Evolutionary conservation across 2,329 filamentous ascomycete species (phyloP).

Genomic region (Epichloe sp.): DNA sequence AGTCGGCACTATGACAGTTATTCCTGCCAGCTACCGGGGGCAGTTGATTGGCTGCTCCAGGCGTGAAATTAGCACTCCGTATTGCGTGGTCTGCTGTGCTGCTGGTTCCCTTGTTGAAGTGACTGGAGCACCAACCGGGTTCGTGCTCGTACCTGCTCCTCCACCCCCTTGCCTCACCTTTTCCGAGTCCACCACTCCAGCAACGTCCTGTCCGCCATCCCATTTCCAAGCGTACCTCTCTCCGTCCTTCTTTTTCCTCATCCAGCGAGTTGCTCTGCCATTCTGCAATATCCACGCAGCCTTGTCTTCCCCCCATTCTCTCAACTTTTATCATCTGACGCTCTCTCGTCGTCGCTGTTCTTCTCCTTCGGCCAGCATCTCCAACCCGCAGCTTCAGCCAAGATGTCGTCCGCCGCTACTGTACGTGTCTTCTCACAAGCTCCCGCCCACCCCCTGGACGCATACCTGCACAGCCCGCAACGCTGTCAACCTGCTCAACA

Average conservation of each 20-base stretch:
- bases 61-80: constrained; percentile 9
- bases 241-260: constrained; percentile 6
- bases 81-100: neutral
- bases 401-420: constrained; percentile 14
- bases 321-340: constrained; percentile 5
- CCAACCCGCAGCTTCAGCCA: constrained; percentile 5
- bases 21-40: neutral
- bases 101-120: neutral
- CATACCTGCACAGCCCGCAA: neutral
- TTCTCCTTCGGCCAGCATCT: constrained; percentile 5
- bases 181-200: constrained; percentile 1
- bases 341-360: constrained; percentile 7
- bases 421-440: constrained; percentile 6
- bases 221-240: constrained; percentile 5
- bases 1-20: neutral
- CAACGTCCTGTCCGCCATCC: constrained; percentile 5
- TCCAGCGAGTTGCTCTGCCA: constrained; percentile 6
- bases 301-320: constrained; percentile 4
- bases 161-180: constrained; percentile 2
- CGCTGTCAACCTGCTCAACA: neutral
- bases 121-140: neutral
- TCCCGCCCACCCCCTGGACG: constrained; percentile 1
- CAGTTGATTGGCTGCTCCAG: constrained; percentile 5
- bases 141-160: constrained; percentile 6
- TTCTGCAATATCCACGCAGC: constrained; percentile 2